phyloP scores from a whole-genome alignment of 2,329 filamentous ascomycete genomes.

The Colletotrichum tamarilloi region DNA sequence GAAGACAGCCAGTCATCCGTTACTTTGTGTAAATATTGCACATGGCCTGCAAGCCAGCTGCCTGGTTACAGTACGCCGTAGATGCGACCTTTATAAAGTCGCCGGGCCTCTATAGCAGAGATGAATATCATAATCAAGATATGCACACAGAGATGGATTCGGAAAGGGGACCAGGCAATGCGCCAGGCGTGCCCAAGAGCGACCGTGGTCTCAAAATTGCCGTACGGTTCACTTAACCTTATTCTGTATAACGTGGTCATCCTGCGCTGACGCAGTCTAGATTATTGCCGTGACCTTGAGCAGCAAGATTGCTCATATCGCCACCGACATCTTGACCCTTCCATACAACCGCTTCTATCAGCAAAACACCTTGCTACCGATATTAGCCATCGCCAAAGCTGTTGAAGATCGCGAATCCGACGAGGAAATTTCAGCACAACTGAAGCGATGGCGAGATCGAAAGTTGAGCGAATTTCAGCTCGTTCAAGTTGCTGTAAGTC shows the following conservation, averaged over 20 bases:
- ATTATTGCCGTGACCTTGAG: conserved; percentile 22
- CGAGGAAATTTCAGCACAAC: conserved; percentile 34
- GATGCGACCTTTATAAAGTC: conserved; percentile 18
- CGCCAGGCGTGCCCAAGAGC: conserved; percentile 23
- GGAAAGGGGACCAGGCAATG: conserved; percentile 11
- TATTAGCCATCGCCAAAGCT: conserved; percentile 36
- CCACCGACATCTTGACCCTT: conserved; percentile 38
- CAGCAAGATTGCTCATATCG: conserved; percentile 24
- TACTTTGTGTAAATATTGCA: background rate
- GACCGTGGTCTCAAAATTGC: conserved; percentile 21
- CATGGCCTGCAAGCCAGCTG: background rate
- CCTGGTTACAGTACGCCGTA: background rate
- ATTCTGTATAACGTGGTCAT: background rate
- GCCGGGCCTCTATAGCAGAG: background rate
- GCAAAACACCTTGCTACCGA: conserved; percentile 40
- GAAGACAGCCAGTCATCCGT: conserved; percentile 28
- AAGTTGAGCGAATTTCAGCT: conserved; percentile 41
- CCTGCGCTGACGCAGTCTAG: conserved; percentile 11
- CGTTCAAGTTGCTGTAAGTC: conserved; percentile 39
- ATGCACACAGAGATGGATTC: conserved; percentile 1
- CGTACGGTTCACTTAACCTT: background rate
- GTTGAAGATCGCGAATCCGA: conserved; percentile 29
- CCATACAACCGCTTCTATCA: conserved; percentile 42
- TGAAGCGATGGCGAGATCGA: conserved; percentile 38
- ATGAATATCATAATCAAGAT: background rate